Evolutionary conservation across 805 yeast species (phyloP).

Genomic region (Crinitomyces ghanaensis): DNA sequence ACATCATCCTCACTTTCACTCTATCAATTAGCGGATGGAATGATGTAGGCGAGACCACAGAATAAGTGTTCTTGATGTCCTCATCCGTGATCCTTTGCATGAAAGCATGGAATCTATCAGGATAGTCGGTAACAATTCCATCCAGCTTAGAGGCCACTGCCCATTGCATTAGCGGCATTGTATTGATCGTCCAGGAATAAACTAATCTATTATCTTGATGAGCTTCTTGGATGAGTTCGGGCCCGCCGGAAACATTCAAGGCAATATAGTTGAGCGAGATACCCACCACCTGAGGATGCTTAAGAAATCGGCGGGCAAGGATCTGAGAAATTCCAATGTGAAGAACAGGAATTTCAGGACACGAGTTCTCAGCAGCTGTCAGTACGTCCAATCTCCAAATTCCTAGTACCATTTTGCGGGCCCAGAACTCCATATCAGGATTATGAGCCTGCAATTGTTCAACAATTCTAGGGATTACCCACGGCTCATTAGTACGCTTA

Average conservation of each 20-base stretch:
- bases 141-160: slow-evolving; percentile 27
- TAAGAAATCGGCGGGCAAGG: slow-evolving; percentile 25
- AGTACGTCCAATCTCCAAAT: slow-evolving; percentile 41
- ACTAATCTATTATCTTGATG: slow-evolving; percentile 26
- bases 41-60: slow-evolving; percentile 5
- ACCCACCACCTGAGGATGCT: slow-evolving; percentile 43
- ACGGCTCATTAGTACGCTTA: slow-evolving; percentile 36
- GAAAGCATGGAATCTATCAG: slow-evolving; percentile 9
- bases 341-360: slow-evolving; percentile 26
- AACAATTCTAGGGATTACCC: slow-evolving; percentile 32
- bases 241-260: slow-evolving; percentile 36
- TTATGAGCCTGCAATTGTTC: slow-evolving; percentile 28
- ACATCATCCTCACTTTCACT: slow-evolving; percentile 1
- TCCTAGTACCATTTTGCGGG: slow-evolving; percentile 37
- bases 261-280: slow-evolving; percentile 36
- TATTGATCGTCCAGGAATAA: slow-evolving; percentile 45
- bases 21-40: slow-evolving; percentile 7
- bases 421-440: slow-evolving; percentile 36
- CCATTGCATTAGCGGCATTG: slow-evolving; percentile 27
- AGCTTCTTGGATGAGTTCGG: slow-evolving; percentile 25
- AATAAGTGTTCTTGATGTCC: slow-evolving; percentile 10
- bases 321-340: slow-evolving; percentile 30
- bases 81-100: slow-evolving; percentile 6
- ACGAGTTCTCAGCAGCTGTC: slow-evolving; percentile 30
- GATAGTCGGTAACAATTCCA: slow-evolving; percentile 34